Base-by-base conservation (phyloP, 2,329 filamentous ascomycete species). In the Colletotrichum brevisporum region DNA sequence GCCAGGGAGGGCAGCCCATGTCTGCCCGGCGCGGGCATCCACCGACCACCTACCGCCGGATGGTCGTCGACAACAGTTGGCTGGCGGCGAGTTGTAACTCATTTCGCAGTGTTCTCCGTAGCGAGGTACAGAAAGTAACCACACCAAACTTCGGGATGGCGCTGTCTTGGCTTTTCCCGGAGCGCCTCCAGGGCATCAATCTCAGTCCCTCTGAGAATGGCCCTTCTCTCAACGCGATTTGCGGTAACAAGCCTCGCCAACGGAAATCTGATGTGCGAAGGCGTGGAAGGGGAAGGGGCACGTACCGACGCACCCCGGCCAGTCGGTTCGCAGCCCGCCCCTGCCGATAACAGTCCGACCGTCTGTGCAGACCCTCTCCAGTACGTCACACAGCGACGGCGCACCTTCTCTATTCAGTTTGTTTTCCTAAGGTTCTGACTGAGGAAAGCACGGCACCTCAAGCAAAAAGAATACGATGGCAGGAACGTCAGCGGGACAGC, bases 271-370 rank as follows among this genome's bases (percentile, higher is more conserved):
- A 36, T 36, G 31, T 36, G 10, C 41, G 41, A n/a, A 43, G 41
- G 41, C 2, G 16, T 43, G 41, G 16, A 43, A 31, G 27, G 27
- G 41, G 12, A 16, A 43, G 15, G 13, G 15, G 21, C 51, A 69
- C 51, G 54, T 65, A 39, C 27, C 31, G 31, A 36, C 31, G 31
- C 66, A n/a, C 61, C 62, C 66, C 31, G 24, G 62, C 24, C 50
- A 43, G 50, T 39, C 61, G 66, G 43, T 55, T 45, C 27, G 39
- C 48, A 26, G 27, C 54, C 43, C 31, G 48, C 50, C 62, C 66
- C 43, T 60, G 62, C 55, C 62, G 50, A 69, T 66, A 60, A 51
- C 61, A 66, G 61, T 51, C 63, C 45, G 50, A 10, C 61, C 48
- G 43, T 45, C 54, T 55, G 62, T 60, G 66, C 41, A 52, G 47